Base-by-base conservation (phyloP, 2,329 filamentous ascomycete species). In the Fusarium armeniacum region DNA sequence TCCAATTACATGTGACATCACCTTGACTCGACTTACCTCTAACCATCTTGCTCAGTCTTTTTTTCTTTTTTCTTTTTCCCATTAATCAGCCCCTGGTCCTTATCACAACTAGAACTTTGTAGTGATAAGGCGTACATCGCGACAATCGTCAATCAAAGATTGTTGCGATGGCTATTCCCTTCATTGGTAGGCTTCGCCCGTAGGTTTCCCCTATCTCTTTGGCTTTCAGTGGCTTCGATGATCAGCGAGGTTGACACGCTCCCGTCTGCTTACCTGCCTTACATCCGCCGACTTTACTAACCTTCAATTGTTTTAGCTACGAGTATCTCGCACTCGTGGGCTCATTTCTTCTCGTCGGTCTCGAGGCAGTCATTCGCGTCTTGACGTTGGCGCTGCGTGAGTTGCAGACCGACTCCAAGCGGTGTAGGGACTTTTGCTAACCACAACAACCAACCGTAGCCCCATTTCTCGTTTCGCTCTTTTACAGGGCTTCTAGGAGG, bases 271-370 rank as follows among this genome's bases (percentile, higher is more conserved):
- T 55, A n/a, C n/a, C 41, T 55, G 24, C n/a, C 41, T 49, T 36
- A 38, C 41, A 46, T 62, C 44, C 52, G 43, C 49, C 55, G 35
- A 43, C 40, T 52, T 70, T 57, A 57, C 69, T 74, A 58, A 74
- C 59, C 32, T 53, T 40, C 13, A 26, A 35, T 40, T 58, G 50
- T 6, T 59, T 63, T 70, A 94, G 92, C 79, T 87, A 87, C 80
- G 94, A 99, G 83, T 98, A 98, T 82, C 81, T 97, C 68, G 93
- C 94, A 40, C 88, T 99, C 44, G 81, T 96, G 47, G 89, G 90
- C 58, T 98, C 95, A 10, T 92, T 98, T 75, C 76, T 93, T 54
- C 87, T 99, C 38, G 90, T 98, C 62, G 86, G 89, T 47, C 85
- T 97, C 71, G 96, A 99, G 80, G 90, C 90, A 59, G 76, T 97